These are phyloP conservation scores for Blastomyces silverae DNA, from an alignment of 2,329 filamentous ascomycete genomes.

Conservation along the genomic window DNA sequence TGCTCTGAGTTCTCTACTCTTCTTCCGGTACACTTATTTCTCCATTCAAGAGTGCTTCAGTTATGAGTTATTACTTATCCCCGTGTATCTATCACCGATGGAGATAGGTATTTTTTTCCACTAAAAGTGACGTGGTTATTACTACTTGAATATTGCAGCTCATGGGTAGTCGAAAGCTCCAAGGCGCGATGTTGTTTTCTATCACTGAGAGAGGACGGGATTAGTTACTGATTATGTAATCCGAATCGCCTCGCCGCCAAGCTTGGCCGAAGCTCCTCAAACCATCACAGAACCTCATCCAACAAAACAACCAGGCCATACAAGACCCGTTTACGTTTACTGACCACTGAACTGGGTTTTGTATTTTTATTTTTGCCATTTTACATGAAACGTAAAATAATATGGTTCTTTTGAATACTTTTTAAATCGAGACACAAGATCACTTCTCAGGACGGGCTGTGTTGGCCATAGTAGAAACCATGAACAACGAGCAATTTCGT, in stretches of 20 bases:
- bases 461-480: constrained; percentile 34
- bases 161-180: background rate
- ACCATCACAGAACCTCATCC: too few relatives aligned
- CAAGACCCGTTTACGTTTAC: too few relatives aligned
- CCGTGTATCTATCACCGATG: background rate
- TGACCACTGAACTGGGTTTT: too few relatives aligned
- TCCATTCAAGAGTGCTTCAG: background rate
- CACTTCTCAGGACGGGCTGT: background rate
- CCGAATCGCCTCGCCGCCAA: too few relatives aligned
- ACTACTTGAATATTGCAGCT: background rate
- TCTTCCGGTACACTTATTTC: background rate
- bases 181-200: too few relatives aligned
- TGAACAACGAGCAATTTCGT: constrained; percentile 97
- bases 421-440: background rate
- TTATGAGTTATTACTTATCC: background rate
- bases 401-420: too few relatives aligned
- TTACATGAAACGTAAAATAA: background rate
- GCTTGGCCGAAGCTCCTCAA: background rate
- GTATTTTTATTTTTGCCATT: too few relatives aligned
- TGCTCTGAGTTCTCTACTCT: background rate
- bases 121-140: background rate
- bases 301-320: too few relatives aligned
- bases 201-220: too few relatives aligned
- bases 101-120: background rate
- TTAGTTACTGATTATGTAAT: background rate